Percentiles rank a stretch among this genome's conserved stretches.
Conservation (phyloP, 805 yeast species). For the Candida palmyrensis region DNA sequence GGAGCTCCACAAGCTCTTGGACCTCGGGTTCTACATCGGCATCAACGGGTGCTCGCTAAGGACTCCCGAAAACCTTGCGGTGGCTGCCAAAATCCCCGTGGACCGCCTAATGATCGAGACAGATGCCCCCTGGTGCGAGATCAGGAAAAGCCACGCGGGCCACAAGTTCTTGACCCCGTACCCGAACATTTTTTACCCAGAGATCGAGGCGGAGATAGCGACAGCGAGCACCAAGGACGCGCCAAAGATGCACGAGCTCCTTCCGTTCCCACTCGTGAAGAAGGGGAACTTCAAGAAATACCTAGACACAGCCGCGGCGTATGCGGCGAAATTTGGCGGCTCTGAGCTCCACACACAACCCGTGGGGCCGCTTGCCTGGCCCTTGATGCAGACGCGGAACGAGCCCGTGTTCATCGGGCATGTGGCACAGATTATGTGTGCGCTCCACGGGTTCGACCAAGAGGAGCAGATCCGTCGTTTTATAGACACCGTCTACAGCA, state of each 20-base stretch:
- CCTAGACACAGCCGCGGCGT: slow-evolving; percentile 7
- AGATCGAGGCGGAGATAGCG: slow-evolving; percentile 69
- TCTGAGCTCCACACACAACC: slow-evolving; percentile 4
- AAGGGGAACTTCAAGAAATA: slow-evolving; percentile 52
- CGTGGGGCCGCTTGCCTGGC: slow-evolving; percentile 27
- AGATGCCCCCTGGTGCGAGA: slow-evolving; percentile 98
- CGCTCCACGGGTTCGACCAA: slow-evolving; percentile 22
- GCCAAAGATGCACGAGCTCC: slow-evolving; percentile 72
- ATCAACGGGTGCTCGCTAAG: slow-evolving; percentile 92
- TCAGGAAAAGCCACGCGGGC: slow-evolving; percentile 77
- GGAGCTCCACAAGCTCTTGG: slow-evolving; percentile 57
- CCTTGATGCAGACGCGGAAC: slow-evolving; percentile 75
- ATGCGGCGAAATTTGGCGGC: not conserved
- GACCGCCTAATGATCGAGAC: slow-evolving; percentile 78
- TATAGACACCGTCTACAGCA: slow-evolving; percentile 30
- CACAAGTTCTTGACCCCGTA: slow-evolving; percentile 49
- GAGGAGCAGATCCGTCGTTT: slow-evolving; percentile 26
- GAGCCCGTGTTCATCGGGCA: slow-evolving; percentile 87
- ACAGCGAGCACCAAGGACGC: slow-evolving; percentile 84
- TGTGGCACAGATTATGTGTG: slow-evolving; percentile 54
- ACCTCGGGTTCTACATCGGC: slow-evolving; percentile 65
- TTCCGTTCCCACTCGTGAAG: slow-evolving; percentile 63
- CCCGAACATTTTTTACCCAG: slow-evolving; percentile 56
- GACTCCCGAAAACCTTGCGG: slow-evolving; percentile 66
- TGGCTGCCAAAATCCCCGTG: slow-evolving; percentile 63